These are phyloP conservation scores for Lachancea quebecensis DNA, from an alignment of 805 yeast species.

Conservation along the genomic window DNA sequence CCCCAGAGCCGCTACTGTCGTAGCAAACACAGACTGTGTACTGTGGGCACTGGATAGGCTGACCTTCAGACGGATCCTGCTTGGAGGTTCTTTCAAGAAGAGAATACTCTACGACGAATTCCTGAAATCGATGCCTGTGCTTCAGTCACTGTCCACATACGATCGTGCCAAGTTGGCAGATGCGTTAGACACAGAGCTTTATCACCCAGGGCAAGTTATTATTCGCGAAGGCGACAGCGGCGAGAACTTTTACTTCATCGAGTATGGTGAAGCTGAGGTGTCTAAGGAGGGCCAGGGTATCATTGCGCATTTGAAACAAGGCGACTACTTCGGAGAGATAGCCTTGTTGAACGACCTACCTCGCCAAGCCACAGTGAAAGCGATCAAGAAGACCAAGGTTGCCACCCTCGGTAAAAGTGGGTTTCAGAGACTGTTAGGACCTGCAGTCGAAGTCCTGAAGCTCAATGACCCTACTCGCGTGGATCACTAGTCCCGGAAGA, in stretches of 20 bases:
- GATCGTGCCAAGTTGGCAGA: constrained; percentile 92
- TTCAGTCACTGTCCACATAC: constrained; percentile 62
- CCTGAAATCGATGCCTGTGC: constrained; percentile 77
- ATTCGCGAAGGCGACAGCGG: constrained; percentile 84
- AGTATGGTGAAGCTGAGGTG: constrained; percentile 79
- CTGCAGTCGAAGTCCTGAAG: constrained; percentile 83
- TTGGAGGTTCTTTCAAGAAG: constrained; percentile 86
- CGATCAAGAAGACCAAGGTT: constrained; percentile 67
- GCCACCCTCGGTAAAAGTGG: constrained; percentile 92
- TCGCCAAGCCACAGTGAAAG: constrained; percentile 88
- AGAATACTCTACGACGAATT: constrained; percentile 87
- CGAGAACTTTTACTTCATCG: constrained; percentile 65
- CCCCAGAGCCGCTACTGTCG: constrained; percentile 94
- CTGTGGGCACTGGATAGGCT: constrained; percentile 92
- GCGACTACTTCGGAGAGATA: constrained; percentile 95
- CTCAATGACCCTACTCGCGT: constrained; percentile 70
- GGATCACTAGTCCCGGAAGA: constrained; percentile 1
- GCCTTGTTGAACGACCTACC: constrained; percentile 89
- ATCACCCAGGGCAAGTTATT: constrained; percentile 63
- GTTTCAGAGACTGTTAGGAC: constrained; percentile 89
- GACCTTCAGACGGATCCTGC: constrained; percentile 84
- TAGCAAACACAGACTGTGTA: constrained; percentile 61
- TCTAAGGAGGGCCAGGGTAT: constrained; percentile 52
- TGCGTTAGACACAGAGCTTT: constrained; percentile 76
- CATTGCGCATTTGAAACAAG: constrained; percentile 56